Base-by-base conservation (phyloP, 768 basidiomycete genomes). In the Leccinum imitatum region DNA sequence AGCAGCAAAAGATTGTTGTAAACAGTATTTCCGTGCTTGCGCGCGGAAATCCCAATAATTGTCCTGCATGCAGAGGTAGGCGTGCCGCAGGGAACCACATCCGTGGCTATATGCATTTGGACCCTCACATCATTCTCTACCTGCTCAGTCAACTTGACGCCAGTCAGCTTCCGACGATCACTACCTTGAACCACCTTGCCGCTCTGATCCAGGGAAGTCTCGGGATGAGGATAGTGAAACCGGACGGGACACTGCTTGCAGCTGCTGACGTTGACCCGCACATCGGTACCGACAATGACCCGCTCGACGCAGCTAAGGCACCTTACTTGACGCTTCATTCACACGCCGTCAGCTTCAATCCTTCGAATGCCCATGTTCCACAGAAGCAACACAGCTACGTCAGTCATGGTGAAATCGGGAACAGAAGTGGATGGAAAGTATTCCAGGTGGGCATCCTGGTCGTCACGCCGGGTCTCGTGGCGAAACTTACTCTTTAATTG, bases 311-410 rank as follows among this genome's bases (percentile, higher is more conserved):
- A n/a, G 15, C 17, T 15, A 59, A 60, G 48, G 5, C 25, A 6
- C 66, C 66, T 6, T 8, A 54, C 30, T 27, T 68, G 33, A 46
- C 60, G 13, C 66, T 67, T 23, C 58, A 65, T 14, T 67, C 66
- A 8, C 57, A 60, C 13, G 3, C 27, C 1, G 11, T 64, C 39
- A 41, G 31, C n/a, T 30, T 65, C 17, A 37, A 56, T 1, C 41
- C 21, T 15, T 2, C 2, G 4, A 48, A 60, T 13, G 21, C 47
- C 1, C 3, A 11, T 9, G 35, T 50, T 21, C 55, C 59, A 4
- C 15, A 61, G 23, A 51, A 19, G 35, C 47, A 57, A 6, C 23
- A 10, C 6, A 3, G 33, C 1, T 11, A 15, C 1, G 9, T 14
- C 27, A 6, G 9, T 15, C 63, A 64, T 10, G 63, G 63, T 9